phyloP scores from a whole-genome alignment of 2,329 filamentous ascomycete genomes.

The Fusarium lyarnte region DNA sequence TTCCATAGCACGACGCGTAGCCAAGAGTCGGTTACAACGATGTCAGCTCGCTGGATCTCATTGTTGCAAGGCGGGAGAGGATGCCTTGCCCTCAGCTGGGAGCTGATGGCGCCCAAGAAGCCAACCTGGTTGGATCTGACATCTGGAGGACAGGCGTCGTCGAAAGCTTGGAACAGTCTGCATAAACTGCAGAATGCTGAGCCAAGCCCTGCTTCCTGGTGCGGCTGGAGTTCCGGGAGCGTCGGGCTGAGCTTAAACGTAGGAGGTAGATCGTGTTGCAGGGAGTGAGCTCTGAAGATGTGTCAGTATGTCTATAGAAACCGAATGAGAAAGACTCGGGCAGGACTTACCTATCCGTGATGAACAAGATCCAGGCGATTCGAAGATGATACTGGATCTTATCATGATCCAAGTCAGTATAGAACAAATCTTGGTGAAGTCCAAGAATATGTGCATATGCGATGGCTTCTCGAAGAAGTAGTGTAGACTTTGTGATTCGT shows the following conservation, averaged over 20 bases:
- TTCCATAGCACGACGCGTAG: conserved; percentile 22
- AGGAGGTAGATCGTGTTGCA: conserved; percentile 17
- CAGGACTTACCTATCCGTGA: conserved; percentile 5
- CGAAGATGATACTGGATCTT: conserved; percentile 9
- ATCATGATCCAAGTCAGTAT: neutral
- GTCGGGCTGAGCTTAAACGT: conserved; percentile 25
- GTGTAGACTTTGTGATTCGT: conserved; percentile 15
- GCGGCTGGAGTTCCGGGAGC: conserved; percentile 1
- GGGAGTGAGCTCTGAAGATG: conserved; percentile 3
- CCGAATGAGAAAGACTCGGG: neutral
- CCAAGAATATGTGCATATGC: conserved; percentile 21
- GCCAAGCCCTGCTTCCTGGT: neutral
- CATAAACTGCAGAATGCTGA: conserved; percentile 22
- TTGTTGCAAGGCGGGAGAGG: conserved; percentile 6
- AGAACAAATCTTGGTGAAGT: conserved; percentile 17
- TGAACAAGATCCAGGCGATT: conserved; percentile 22
- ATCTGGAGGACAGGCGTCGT: conserved; percentile 14
- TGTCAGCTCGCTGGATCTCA: conserved; percentile 15
- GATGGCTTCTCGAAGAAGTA: conserved; percentile 14
- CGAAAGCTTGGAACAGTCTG: conserved; percentile 17
- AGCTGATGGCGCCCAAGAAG: conserved; percentile 13
- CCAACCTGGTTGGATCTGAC: conserved; percentile 1
- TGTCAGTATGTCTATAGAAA: neutral
- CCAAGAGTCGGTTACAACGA: conserved; percentile 22
- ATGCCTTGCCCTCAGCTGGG: neutral